Base-by-base conservation (phyloP, 352 stramenopile species). In the Phytophthora uliginosa region DNA sequence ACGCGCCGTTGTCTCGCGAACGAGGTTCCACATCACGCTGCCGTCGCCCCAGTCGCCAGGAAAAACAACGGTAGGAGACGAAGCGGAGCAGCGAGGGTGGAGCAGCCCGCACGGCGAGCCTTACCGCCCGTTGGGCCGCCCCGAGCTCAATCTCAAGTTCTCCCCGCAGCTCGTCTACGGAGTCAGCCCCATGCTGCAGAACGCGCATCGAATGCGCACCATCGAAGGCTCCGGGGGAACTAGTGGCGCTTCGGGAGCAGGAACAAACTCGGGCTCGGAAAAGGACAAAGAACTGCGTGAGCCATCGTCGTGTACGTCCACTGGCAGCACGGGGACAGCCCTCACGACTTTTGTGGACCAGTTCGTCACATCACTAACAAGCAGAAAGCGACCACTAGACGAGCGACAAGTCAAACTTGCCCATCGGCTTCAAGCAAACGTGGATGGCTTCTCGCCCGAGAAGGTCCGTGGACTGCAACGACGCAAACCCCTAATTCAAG, bases 91-190 rank as follows among this genome's bases (percentile, higher is more conserved):
- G 15, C 74, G 74, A 3, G 88, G 88, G 5, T 95, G 88, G 88
- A 86, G 83, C 47, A 93, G 88, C 63, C 88, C 88, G 8, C 79
- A 91, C 55, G 85, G 85, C 6, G 81, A 93, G 66, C 87, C 87
- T 1, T 95, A 93, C 52, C 76, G 84, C 0, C 88, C 85, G 15
- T 71, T 95, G 7, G 88, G 88, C 4, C 89, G 86, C 38, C 88
- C 88, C 1, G 77, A 93, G 48, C 72, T 95, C 33, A 79, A 70
- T 34, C 83, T 95, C 62, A 92, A 92, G 58, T 83, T 91, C 56
- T 87, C 83, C 5, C 85, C 85, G 3, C 84, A 83, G 22, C 73
- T 92, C 13, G 61, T 79, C 4, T 58, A 83, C 56, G 72, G 77
- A 15, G 56, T 70, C 38, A 82, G 58, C 55, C 40, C 54, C 28